Percentiles rank a stretch among this genome's conserved stretches.
Conservation (phyloP, 2,329 filamentous ascomycete species). For the Ceratocystis albifundus region DNA sequence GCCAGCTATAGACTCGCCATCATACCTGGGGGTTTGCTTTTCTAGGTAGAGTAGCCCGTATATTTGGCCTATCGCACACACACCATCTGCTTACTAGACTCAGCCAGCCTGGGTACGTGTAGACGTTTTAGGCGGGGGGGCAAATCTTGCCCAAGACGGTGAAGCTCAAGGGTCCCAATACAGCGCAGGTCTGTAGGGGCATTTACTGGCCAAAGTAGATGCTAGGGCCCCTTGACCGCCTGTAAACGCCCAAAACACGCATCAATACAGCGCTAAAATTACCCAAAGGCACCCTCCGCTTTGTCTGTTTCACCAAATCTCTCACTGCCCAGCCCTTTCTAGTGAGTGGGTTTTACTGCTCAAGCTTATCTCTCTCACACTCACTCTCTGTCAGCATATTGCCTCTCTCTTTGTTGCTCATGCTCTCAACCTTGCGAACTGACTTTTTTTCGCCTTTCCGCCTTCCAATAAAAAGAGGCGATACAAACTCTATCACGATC, state of each 20-base stretch:
- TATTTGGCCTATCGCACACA: too few species aligned
- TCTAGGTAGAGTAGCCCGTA: too few species aligned
- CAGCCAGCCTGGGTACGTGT: too few species aligned
- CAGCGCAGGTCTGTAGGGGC: too few species aligned
- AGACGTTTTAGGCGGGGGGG: too few species aligned
- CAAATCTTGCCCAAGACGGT: too few species aligned
- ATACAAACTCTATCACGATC: not conserved
- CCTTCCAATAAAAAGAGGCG: not conserved
- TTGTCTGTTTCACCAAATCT: slow-evolving; percentile 1
- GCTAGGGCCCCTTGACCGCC: not conserved
- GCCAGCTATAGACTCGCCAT: too few species aligned
- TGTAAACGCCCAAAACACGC: not conserved
- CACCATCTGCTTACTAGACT: too few species aligned
- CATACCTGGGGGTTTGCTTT: too few species aligned
- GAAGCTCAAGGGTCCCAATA: too few species aligned
- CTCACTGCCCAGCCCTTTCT: slow-evolving; percentile 1
- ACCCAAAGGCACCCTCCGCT: not conserved
- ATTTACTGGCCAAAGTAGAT: too few species aligned
- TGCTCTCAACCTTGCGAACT: not conserved
- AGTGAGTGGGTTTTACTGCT: not conserved
- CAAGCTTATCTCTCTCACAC: slow-evolving; percentile 6
- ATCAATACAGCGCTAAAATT: not conserved
- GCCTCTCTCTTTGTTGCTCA: not conserved
- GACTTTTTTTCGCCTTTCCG: not conserved
- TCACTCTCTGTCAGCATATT: not conserved